A percentile compares a stretch with the other conserved stretches of the same genome.
Conservation (phyloP, 371 early-diverging fungal species). For the Zancudomyces culisetae region DNA sequence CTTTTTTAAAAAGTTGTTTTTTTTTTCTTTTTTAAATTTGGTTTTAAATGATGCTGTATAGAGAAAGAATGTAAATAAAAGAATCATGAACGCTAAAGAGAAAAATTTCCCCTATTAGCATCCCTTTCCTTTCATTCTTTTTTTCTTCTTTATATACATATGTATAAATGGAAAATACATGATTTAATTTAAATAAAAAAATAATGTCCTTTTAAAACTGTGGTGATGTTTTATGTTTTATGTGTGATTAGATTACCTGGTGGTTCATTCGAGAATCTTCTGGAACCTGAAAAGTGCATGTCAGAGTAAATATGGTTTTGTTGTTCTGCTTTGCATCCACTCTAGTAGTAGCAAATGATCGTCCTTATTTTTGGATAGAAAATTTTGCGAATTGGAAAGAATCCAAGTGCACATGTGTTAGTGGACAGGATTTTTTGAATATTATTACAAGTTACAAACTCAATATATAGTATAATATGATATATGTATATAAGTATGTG, state of each 20-base stretch:
- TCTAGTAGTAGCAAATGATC: constrained; percentile 27
- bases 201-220: background rate
- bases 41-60: no score
- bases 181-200: background rate
- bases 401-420: no score
- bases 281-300: constrained; percentile 26
- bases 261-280: background rate
- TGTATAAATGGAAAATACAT: background rate
- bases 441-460: no score
- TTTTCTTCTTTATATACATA: background rate
- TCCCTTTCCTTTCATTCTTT: background rate
- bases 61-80: no score
- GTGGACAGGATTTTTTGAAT: no score
- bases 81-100: background rate
- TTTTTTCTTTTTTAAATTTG: no score
- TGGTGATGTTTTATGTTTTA: background rate
- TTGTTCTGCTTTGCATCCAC: constrained; percentile 33
- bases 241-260: background rate
- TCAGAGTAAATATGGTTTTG: constrained; percentile 28
- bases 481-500: no score
- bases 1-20: no score
- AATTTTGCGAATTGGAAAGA: no score
- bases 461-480: no score
- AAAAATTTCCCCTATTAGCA: background rate
- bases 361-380: background rate